phyloP scores from a whole-genome alignment of 2,329 filamentous ascomycete genomes.

The Geosmithia morbida region DNA sequence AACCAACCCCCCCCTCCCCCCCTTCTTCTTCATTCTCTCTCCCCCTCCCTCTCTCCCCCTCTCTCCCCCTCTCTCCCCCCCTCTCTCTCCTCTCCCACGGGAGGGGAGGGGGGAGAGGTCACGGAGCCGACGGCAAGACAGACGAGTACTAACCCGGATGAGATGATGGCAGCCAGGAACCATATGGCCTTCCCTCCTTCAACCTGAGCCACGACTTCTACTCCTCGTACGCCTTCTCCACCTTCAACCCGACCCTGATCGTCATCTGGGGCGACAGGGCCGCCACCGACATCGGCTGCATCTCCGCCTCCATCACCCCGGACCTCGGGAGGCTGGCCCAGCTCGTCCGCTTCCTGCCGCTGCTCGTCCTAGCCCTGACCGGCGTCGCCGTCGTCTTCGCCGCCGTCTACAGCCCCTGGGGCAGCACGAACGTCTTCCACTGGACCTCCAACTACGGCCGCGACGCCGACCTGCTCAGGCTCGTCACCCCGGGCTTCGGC shows the following conservation, averaged over 20 bases:
- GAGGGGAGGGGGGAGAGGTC: no score
- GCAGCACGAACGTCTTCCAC: constrained; percentile 74
- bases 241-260: constrained; percentile 58
- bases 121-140: neutral
- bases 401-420: constrained; percentile 86
- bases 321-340: constrained; percentile 59
- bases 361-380: constrained; percentile 64
- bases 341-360: constrained; percentile 61
- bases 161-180: constrained; percentile 4
- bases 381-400: constrained; percentile 73
- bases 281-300: constrained; percentile 57
- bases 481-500: constrained; percentile 91
- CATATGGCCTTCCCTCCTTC: constrained; percentile 51
- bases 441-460: constrained; percentile 98
- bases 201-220: constrained; percentile 59
- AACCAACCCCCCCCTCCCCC: no score
- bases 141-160: neutral
- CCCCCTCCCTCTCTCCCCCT: no score
- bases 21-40: no score
- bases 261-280: constrained; percentile 59
- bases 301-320: constrained; percentile 73
- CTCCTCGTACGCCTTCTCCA: constrained; percentile 77
- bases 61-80: no score
- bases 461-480: constrained; percentile 76
- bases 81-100: no score